Base-by-base conservation (phyloP, 2,329 filamentous ascomycete genomes). In the Aspergillus fischeri region DNA sequence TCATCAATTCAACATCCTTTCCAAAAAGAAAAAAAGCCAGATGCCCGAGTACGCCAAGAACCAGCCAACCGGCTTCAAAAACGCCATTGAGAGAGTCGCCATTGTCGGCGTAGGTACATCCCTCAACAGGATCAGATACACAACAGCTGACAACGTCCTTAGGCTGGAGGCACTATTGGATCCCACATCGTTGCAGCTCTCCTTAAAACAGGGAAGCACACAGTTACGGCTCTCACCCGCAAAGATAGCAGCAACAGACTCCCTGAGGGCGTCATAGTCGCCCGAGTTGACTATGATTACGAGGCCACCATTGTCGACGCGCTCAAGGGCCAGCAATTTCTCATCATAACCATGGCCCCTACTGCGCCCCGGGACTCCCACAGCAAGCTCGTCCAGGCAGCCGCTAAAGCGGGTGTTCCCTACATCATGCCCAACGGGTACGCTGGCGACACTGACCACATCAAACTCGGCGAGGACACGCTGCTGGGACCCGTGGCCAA, bases 381-480 rank as follows among this genome's bases (percentile, higher is more conserved):
- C 47, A 65, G 63, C 53, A 81, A 81, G 59, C 73, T 87, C 20
- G 70, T 86, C 58, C 68, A 74, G 6, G 84, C 84, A 0, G 84
- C 84, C 0, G 80, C 78, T 4, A 77, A 78, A 35, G 83, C 84
- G 0, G 79, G 79, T 1, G 76, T 87, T 2, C 74, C 77, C 1
- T 86, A 80, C 64, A 64, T 87, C 50, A 73, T 86, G 65, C 84
- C 83, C 1, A 86, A 85, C 61, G 71, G 72, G 21, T 72, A 71
- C 21, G 72, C 58, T 9, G 57, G 53, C 14, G 77, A 78, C 54
- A 62, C 63, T 27, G 61, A 63, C 0, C 49, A 76, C 24, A 65
- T 65, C 29, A 64, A 61, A 27, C 52, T 76, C n/a, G 63, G 65
- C 1, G 66, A 80, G 35, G 73, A 76, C 2, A 65, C 53, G 0